Evolutionary conservation across 2,329 filamentous ascomycete genomes (phyloP).

Genomic region (Sclerotinia borealis): DNA sequence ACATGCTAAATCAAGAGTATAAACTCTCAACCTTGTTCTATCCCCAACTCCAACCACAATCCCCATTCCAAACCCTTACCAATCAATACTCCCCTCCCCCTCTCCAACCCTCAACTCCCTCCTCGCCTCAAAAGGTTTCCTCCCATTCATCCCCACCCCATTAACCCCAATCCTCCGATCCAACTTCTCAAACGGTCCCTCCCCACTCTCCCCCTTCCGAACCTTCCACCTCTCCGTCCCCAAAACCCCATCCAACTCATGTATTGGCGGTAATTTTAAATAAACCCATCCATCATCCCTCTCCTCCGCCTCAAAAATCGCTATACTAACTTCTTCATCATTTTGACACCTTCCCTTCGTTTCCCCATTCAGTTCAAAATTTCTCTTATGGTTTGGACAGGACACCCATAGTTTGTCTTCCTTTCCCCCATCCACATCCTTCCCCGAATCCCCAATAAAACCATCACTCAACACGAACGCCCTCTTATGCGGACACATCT

Average conservation of each 20-base stretch:
- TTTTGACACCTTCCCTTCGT: slow-evolving; percentile 66
- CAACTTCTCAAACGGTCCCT: slow-evolving; percentile 31
- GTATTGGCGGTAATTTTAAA: slow-evolving; percentile 70
- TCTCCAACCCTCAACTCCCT: too few relatives aligned
- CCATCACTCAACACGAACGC: slow-evolving; percentile 86
- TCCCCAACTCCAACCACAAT: too few relatives aligned
- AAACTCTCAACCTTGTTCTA: too few relatives aligned
- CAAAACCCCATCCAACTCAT: slow-evolving; percentile 72
- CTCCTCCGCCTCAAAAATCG: slow-evolving; percentile 73
- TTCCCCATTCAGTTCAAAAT: slow-evolving; percentile 67
- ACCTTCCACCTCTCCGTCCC: slow-evolving; percentile 77
- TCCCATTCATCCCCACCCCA: not conserved
- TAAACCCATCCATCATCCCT: slow-evolving; percentile 73
- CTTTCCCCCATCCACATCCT: not conserved
- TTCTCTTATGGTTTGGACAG: slow-evolving; percentile 85
- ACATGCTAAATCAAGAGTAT: too few relatives aligned
- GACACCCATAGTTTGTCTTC: slow-evolving; percentile 70
- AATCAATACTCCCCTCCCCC: too few relatives aligned
- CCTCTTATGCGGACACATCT: slow-evolving; percentile 92
- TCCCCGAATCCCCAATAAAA: slow-evolving; percentile 53
- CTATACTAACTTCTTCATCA: slow-evolving; percentile 70
- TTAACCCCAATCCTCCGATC: slow-evolving; percentile 22
- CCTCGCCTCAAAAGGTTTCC: too few relatives aligned
- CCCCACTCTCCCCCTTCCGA: slow-evolving; percentile 57
- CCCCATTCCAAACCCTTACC: too few relatives aligned